These are phyloP conservation scores for Gelatoporia subvermispora DNA, from an alignment of 768 basidiomycete species.

Conservation along the genomic window DNA sequence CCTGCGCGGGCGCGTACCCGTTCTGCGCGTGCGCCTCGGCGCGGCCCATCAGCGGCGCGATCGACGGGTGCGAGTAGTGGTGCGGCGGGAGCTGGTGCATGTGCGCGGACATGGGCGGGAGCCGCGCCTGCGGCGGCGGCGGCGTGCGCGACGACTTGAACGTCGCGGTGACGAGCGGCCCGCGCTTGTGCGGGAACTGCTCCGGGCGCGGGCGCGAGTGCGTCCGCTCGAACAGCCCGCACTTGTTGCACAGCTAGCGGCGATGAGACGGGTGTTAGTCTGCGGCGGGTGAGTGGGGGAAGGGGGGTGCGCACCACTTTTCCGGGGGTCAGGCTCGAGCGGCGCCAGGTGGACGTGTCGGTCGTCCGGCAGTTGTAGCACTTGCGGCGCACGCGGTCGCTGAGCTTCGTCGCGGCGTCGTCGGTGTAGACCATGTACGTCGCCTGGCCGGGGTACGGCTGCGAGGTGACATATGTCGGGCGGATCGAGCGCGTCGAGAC, in stretches of 20 bases:
- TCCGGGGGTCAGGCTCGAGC: slow-evolving; percentile 72
- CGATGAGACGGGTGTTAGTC: slow-evolving; percentile 7
- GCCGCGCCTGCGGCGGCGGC: slow-evolving; percentile 33
- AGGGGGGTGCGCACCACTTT: slow-evolving; percentile 51
- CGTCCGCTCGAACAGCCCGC: slow-evolving; percentile 76
- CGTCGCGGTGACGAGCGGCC: slow-evolving; percentile 52
- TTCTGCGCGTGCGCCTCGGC: slow-evolving; percentile 31
- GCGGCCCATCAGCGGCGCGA: slow-evolving; percentile 41
- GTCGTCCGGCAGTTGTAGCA: slow-evolving; percentile 87
- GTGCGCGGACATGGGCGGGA: slow-evolving; percentile 34
- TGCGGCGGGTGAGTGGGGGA: background rate
- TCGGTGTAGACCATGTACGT: slow-evolving; percentile 54
- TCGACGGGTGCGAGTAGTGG: slow-evolving; percentile 49
- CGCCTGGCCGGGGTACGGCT: slow-evolving; percentile 35
- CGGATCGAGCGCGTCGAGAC: slow-evolving; percentile 19
- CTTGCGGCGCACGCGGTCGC: slow-evolving; percentile 67
- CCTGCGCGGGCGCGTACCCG: slow-evolving; percentile 16
- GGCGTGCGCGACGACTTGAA: slow-evolving; percentile 40
- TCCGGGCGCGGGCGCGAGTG: slow-evolving; percentile 76
- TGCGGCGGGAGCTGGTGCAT: slow-evolving; percentile 38
- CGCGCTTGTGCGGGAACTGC: slow-evolving; percentile 77
- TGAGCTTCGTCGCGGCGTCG: slow-evolving; percentile 77
- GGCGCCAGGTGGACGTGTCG: slow-evolving; percentile 77
- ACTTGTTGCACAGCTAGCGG: slow-evolving; percentile 51
- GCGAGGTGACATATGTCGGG: slow-evolving; percentile 23